These are phyloP conservation scores for Camelina hispida DNA, from an alignment of 345 rosid species.

Conservation along the genomic window DNA sequence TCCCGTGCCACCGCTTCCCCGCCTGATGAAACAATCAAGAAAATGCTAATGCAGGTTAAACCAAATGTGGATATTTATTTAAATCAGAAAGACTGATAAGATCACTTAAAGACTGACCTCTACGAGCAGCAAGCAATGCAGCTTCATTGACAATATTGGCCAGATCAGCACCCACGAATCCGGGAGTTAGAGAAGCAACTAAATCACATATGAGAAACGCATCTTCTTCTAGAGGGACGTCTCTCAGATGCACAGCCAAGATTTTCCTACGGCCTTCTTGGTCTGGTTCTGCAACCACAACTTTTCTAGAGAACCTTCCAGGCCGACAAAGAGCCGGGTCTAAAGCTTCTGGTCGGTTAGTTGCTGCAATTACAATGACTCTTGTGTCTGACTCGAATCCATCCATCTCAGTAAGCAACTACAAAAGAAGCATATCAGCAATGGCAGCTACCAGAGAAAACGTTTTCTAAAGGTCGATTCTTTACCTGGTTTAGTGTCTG, in stretches of 20 bases:
- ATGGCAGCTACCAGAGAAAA: not conserved
- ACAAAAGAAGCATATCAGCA: conserved; percentile 38
- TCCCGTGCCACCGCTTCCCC: conserved; percentile 79
- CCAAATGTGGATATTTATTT: not conserved
- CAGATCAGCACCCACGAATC: conserved; percentile 96
- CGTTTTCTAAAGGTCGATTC: conserved; percentile 12
- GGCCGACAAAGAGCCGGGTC: conserved; percentile 96
- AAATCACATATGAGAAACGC: conserved; percentile 65
- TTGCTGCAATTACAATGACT: conserved; percentile 91
- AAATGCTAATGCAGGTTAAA: conserved; percentile 2
- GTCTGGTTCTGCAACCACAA: conserved; percentile 88
- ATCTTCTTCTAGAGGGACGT: conserved; percentile 88
- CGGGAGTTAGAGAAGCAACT: conserved; percentile 88
- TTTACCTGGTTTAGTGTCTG: conserved; percentile 91
- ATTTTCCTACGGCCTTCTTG: conserved; percentile 91
- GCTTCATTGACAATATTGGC: conserved; percentile 95
- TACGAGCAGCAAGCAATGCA: conserved; percentile 93
- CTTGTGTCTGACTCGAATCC: conserved; percentile 87
- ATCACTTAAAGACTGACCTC: conserved; percentile 57
- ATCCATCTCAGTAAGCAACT: conserved; percentile 99
- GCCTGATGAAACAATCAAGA: conserved; percentile 55
- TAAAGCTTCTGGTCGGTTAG: conserved; percentile 93
- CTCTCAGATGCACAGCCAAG: conserved; percentile 86
- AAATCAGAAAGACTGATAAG: too few species aligned
- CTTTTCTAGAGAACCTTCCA: conserved; percentile 96